Evolutionary conservation across 106 monocot species (phyloP).

Genomic region (Dioscorea alata): DNA sequence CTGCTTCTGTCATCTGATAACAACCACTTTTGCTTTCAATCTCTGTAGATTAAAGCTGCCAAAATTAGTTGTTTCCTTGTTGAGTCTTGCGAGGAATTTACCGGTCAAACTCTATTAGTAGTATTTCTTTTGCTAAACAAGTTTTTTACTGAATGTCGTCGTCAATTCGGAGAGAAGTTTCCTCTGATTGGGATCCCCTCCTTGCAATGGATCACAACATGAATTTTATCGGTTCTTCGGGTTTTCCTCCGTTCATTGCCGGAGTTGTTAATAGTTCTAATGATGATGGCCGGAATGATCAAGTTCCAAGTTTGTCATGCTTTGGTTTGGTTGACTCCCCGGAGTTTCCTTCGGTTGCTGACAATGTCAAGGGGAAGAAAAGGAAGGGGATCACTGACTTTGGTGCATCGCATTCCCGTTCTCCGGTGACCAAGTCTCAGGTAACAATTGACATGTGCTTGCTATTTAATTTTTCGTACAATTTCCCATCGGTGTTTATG

Average conservation of each 20-base stretch:
- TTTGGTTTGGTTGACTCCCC: not conserved
- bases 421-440: conserved; percentile 15
- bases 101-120: conserved; percentile 29
- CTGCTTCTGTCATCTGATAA: conserved; percentile 21
- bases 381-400: conserved; percentile 29
- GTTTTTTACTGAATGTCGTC: conserved; percentile 5
- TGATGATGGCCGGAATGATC: not conserved
- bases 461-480: not conserved
- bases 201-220: conserved; percentile 12
- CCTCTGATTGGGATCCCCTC: conserved; percentile 27
- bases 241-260: conserved; percentile 11
- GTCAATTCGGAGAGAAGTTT: conserved; percentile 11
- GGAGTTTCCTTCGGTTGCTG: conserved; percentile 15
- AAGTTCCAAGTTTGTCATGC: no score
- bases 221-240: conserved; percentile 7
- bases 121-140: conserved; percentile 22
- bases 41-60: conserved; percentile 63
- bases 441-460: conserved; percentile 1
- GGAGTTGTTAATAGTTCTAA: conserved; percentile 4
- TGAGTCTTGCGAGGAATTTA: conserved; percentile 57
- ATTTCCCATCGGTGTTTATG: not conserved
- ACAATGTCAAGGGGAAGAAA: conserved; percentile 34
- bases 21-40: conserved; percentile 58
- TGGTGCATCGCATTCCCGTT: conserved; percentile 11
- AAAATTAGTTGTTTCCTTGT: conserved; percentile 55